A percentile compares a stretch with the other conserved stretches of the same genome.
phyloP scores from a whole-genome alignment of 495 filamentous ascomycete genomes.

The Articulospora tetracladia region DNA sequence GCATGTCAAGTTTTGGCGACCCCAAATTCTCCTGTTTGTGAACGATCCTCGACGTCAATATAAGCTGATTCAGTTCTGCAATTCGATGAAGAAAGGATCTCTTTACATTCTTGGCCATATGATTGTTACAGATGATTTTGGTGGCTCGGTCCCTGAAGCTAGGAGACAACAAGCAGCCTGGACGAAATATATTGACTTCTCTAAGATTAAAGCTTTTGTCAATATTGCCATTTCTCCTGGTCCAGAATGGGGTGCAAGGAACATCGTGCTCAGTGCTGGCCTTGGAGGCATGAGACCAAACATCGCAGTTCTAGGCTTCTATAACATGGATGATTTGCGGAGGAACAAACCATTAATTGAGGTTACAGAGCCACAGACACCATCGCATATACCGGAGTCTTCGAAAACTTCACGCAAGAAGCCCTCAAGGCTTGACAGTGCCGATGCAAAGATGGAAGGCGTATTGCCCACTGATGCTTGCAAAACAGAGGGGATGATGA shows the following conservation, averaged over 20 bases:
- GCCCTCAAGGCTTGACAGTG: slow-evolving; percentile 36
- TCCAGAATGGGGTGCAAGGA: slow-evolving; percentile 82
- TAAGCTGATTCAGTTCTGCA: slow-evolving; percentile 85
- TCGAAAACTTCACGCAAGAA: slow-evolving; percentile 19
- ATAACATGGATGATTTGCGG: slow-evolving; percentile 66
- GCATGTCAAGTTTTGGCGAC: slow-evolving; percentile 91
- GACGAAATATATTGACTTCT: slow-evolving; percentile 82
- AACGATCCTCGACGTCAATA: slow-evolving; percentile 76
- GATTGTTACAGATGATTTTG: slow-evolving; percentile 80
- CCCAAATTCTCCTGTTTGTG: slow-evolving; percentile 78
- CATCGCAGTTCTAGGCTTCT: slow-evolving; percentile 73
- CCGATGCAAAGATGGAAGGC: slow-evolving; percentile 24
- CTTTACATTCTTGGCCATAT: slow-evolving; percentile 86
- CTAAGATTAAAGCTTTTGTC: slow-evolving; percentile 86
- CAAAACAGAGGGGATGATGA: slow-evolving; percentile 57
- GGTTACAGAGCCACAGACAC: slow-evolving; percentile 29
- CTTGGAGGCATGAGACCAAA: slow-evolving; percentile 91
- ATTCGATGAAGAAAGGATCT: slow-evolving; percentile 83
- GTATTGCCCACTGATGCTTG: slow-evolving; percentile 59
- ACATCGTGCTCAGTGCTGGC: slow-evolving; percentile 76
- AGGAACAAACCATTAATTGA: slow-evolving; percentile 27
- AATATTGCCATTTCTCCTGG: slow-evolving; percentile 78
- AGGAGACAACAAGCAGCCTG: slow-evolving; percentile 75
- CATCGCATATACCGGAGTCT: slow-evolving; percentile 18
- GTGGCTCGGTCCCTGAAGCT: slow-evolving; percentile 72